phyloP scores from a whole-genome alignment of 2,329 filamentous ascomycete species.

The Fusarium annulatum region DNA sequence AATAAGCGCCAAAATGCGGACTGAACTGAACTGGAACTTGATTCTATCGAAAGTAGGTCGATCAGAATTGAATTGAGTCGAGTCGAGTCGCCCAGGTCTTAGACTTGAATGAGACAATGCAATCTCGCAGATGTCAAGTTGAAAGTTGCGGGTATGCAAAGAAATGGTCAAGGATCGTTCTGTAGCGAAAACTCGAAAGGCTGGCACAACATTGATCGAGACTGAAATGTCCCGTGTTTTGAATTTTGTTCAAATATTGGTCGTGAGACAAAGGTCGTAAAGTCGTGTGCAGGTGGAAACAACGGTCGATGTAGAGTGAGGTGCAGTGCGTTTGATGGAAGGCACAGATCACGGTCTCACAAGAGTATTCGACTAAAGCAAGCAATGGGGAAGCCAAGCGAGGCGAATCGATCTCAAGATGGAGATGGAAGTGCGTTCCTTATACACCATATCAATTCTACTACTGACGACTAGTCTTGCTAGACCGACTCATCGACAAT shows the following conservation, averaged over 20 bases:
- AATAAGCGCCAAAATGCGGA: conserved; percentile 11
- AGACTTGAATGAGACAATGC: conserved; percentile 36
- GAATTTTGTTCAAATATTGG: conserved; percentile 12
- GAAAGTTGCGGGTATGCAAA: conserved; percentile 29
- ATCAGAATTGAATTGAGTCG: conserved; percentile 13
- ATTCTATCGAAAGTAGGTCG: conserved; percentile 18
- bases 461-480: background rate
- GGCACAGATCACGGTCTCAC: conserved; percentile 1
- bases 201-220: conserved; percentile 26
- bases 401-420: background rate
- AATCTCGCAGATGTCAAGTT: conserved; percentile 31
- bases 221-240: conserved; percentile 1
- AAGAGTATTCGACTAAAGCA: background rate
- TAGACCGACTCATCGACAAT: conserved; percentile 31
- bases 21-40: conserved; percentile 23
- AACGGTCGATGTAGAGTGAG: conserved; percentile 15
- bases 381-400: conserved; percentile 6
- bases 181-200: conserved; percentile 25
- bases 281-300: conserved; percentile 11
- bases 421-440: conserved; percentile 23
- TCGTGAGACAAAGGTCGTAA: conserved; percentile 5
- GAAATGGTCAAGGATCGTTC: conserved; percentile 30
- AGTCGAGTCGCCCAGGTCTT: conserved; percentile 20
- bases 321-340: conserved; percentile 5
- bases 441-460: conserved; percentile 32